phyloP scores from a whole-genome alignment of 2,329 filamentous ascomycete genomes.

The Ceratocystis huliohia region DNA sequence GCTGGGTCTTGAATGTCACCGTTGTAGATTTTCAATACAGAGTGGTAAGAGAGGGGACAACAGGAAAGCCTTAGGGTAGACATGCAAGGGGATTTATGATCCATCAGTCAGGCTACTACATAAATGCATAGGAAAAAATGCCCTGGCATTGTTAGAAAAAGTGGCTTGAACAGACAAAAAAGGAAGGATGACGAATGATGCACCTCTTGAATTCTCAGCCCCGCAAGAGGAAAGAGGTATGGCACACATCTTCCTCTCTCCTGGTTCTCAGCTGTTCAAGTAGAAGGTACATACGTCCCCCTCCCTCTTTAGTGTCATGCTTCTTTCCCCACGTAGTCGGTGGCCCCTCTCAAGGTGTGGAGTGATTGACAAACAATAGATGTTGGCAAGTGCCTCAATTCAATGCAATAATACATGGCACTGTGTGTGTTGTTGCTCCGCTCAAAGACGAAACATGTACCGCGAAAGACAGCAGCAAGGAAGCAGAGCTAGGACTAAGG shows the following conservation, averaged over 20 bases:
- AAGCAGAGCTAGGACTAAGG: neutral
- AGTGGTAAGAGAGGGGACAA: neutral
- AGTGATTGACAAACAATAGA: neutral
- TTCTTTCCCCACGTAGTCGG: neutral
- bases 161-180: neutral
- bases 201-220: neutral
- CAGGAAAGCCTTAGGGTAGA: neutral
- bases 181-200: neutral
- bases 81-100: neutral
- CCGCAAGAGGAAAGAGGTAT: neutral
- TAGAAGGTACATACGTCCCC: neutral
- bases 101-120: neutral
- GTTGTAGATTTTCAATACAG: neutral
- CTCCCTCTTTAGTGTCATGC: neutral
- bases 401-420: neutral
- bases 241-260: neutral
- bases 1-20: neutral
- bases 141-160: neutral
- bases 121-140: neutral
- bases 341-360: neutral
- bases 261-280: neutral
- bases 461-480: no score
- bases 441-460: neutral
- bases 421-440: neutral
- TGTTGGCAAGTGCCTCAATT: neutral